Evolutionary conservation across 257 asterid species (phyloP).

Genomic region (Jacaranda copaia): DNA sequence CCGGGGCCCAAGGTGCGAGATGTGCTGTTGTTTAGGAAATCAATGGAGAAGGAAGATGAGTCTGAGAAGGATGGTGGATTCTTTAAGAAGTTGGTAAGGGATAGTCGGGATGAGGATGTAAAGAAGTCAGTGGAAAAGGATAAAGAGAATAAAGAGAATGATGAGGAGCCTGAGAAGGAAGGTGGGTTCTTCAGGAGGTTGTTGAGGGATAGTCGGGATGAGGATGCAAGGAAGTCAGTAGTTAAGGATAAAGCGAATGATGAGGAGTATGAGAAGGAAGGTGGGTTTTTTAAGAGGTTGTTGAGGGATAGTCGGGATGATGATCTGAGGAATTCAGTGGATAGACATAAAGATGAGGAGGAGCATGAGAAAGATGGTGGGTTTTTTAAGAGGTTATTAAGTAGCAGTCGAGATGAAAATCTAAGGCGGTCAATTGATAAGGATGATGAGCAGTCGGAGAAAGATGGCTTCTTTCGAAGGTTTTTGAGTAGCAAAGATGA

Average conservation of each 20-base stretch:
- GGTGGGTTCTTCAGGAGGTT: constrained; percentile 69
- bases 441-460: constrained; percentile 72
- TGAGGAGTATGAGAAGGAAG: constrained; percentile 69
- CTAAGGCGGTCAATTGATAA: constrained; percentile 62
- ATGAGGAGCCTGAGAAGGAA: constrained; percentile 66
- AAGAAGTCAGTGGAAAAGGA: constrained; percentile 61
- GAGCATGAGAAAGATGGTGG: constrained; percentile 71
- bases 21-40: constrained; percentile 80
- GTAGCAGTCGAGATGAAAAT: constrained; percentile 71
- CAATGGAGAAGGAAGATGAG: constrained; percentile 75
- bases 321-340: constrained; percentile 63
- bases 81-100: constrained; percentile 81
- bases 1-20: constrained; percentile 83
- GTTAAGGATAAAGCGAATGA: constrained; percentile 49
- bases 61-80: constrained; percentile 82
- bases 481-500: constrained; percentile 62
- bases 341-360: constrained; percentile 55
- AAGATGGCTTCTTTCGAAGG: constrained; percentile 82
- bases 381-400: constrained; percentile 73
- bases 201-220: constrained; percentile 60
- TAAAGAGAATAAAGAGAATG: constrained; percentile 63
- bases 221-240: constrained; percentile 46
- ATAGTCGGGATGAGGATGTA: constrained; percentile 71
- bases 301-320: constrained; percentile 86
- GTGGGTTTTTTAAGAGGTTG: constrained; percentile 75